Base-by-base conservation (phyloP, 441 rosid genomes). In the Theobroma grandiflorum region DNA sequence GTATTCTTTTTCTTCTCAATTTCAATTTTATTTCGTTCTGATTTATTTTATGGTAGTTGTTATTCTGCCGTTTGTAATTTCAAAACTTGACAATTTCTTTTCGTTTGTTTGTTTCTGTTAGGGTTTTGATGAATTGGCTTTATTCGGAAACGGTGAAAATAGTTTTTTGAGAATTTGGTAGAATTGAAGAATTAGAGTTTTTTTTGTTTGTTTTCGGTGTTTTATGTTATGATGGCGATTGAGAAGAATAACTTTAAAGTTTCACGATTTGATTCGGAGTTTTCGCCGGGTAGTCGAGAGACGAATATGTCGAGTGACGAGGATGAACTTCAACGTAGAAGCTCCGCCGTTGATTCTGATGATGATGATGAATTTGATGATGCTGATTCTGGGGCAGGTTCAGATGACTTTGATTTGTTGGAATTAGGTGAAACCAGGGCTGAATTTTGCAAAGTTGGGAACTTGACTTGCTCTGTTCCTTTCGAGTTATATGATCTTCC, bases 341-440 rank as follows among this genome's bases (percentile, higher is more conserved):
- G 79, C 82, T 81, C 92, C 10, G 93, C 83, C 3, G 89, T 89
- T 74, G 95, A 89, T 85, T 93, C 90, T 7, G 98, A 91, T 71
- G 99, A 92, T 72, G 97, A 89, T 76, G 98, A 88, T 77, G 97
- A 90, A 42, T 95, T 91, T 55, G 95, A 90, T 81, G 99, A 95
- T 80, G 98, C 94, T 5, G 98, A 97, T 89, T 97, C 99, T 0
- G 99, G 99, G 67, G 99, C 98, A 0, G 99, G 99, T 71, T 97
- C 99, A 6, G 99, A 97, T 81, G 99, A 97, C 81, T 97, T 92
- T 81, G 99, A 97, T 88, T 89, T 97, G 87, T 89, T 97, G 82
- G 99, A 97, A 84, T 82, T 97, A 65, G 98, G 99, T 2, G 99
- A 97, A 78, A 89, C 97, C 0, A 90, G 97, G 49, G 90, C 97